Evolutionary conservation across 176 grass and related monocot species (phyloP).

Genomic region (Cenchrus fungigraminus): DNA sequence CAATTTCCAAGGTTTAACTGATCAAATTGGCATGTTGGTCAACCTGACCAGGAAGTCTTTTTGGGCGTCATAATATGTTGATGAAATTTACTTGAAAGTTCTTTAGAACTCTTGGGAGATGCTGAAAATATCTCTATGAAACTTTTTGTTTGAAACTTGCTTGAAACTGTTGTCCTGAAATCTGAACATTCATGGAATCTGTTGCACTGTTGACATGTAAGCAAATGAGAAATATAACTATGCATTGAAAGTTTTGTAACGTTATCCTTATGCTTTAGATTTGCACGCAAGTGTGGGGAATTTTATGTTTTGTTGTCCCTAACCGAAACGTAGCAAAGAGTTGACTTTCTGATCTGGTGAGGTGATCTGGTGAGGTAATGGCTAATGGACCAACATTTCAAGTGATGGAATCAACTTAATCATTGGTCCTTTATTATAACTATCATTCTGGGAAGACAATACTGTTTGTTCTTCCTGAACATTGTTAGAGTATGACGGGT

Average conservation of each 20-base stretch:
- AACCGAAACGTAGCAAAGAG: not conserved
- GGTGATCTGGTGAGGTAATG: not conserved
- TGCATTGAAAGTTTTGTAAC: not conserved
- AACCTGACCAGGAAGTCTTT: not conserved
- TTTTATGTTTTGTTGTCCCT: not conserved
- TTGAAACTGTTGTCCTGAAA: not conserved
- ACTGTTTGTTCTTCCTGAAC: not conserved
- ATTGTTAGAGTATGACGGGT: not conserved
- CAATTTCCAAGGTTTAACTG: not conserved
- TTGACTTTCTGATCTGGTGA: no score
- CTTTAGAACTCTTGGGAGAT: not conserved
- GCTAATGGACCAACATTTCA: not conserved
- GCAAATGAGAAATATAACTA: not conserved
- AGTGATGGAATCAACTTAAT: not conserved
- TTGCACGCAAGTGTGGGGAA: not conserved
- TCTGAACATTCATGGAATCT: not conserved
- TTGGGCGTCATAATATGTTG: not conserved
- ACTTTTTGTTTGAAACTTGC: not conserved
- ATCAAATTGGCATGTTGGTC: not conserved
- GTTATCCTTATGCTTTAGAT: not conserved
- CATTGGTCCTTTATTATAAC: not conserved
- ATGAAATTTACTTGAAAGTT: slow-evolving; percentile 5
- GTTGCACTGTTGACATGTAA: not conserved
- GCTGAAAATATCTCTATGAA: not conserved
- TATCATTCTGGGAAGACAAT: not conserved